Evolutionary conservation across 73 alveolate genomes (phyloP).

Genomic region (Durusdinium trenchii): DNA sequence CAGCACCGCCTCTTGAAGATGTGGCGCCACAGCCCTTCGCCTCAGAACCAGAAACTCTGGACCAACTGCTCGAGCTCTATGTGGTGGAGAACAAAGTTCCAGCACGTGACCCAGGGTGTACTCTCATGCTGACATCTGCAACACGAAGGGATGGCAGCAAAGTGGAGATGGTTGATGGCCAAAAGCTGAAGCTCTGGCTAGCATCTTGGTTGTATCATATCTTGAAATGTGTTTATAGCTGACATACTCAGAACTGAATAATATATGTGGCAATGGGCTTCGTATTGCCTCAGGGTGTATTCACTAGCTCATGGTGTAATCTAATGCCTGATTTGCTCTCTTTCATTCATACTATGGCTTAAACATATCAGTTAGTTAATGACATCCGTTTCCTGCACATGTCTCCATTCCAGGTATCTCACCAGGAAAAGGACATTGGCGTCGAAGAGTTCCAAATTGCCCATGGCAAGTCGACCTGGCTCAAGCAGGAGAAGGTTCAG

Average conservation of each 20-base stretch:
- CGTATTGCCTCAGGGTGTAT: not conserved
- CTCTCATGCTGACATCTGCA: not conserved
- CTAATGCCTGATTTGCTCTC: no score
- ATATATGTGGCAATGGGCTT: not conserved
- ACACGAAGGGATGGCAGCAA: not conserved
- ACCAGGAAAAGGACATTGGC: not conserved
- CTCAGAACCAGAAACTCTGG: conserved; percentile 16
- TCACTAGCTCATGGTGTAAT: not conserved
- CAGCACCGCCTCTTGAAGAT: not conserved
- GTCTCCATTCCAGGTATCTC: conserved; percentile 16
- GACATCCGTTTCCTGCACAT: no score
- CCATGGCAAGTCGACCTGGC: not conserved
- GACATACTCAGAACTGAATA: no score
- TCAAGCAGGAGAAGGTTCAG: conserved; percentile 19
- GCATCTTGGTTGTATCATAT: not conserved
- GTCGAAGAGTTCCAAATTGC: not conserved
- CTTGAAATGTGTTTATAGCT: no score
- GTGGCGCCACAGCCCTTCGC: not conserved
- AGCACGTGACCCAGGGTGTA: not conserved
- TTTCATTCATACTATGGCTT: no score
- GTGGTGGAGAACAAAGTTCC: conserved; percentile 1
- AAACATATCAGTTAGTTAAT: no score
- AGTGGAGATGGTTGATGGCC: not conserved
- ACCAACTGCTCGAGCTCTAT: not conserved
- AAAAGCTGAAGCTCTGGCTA: conserved; percentile 11